phyloP scores from a whole-genome alignment of 164 flowering plant genomes.

The Malania oleifera region DNA sequence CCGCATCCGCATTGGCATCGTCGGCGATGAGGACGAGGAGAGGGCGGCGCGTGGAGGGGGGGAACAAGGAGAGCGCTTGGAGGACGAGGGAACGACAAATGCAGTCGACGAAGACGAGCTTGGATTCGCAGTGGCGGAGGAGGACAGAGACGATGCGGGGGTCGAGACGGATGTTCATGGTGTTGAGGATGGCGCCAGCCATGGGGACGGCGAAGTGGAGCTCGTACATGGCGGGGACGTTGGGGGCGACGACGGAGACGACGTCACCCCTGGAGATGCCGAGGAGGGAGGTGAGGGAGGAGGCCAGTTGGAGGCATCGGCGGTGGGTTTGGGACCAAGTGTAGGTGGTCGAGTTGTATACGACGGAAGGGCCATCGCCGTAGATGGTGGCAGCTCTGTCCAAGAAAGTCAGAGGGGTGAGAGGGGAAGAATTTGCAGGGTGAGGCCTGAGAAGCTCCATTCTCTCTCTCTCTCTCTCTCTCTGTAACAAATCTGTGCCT shows the following conservation, averaged over 20 bases:
- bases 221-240: constrained; percentile 26
- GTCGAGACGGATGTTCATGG: constrained; percentile 17
- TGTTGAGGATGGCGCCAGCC: constrained; percentile 22
- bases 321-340: constrained; percentile 22
- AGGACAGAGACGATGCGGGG: background rate
- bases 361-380: constrained; percentile 12
- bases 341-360: constrained; percentile 11
- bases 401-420: background rate
- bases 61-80: constrained; percentile 21
- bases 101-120: constrained; percentile 28
- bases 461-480: too few relatives aligned
- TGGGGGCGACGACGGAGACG: constrained; percentile 21
- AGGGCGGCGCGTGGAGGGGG: background rate
- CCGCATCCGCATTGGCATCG: background rate
- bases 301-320: constrained; percentile 20
- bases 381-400: constrained; percentile 16
- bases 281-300: constrained; percentile 10
- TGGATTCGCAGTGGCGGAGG: constrained; percentile 12
- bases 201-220: constrained; percentile 26
- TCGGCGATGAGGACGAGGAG: constrained; percentile 20
- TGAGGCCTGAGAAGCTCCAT: constrained; percentile 15
- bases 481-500: too few relatives aligned
- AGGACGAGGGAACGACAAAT: constrained; percentile 7
- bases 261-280: constrained; percentile 16
- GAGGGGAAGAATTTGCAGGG: constrained; percentile 7